phyloP scores from a whole-genome alignment of 1,139 yeast species.

The Magnusiomyces sp. region DNA sequence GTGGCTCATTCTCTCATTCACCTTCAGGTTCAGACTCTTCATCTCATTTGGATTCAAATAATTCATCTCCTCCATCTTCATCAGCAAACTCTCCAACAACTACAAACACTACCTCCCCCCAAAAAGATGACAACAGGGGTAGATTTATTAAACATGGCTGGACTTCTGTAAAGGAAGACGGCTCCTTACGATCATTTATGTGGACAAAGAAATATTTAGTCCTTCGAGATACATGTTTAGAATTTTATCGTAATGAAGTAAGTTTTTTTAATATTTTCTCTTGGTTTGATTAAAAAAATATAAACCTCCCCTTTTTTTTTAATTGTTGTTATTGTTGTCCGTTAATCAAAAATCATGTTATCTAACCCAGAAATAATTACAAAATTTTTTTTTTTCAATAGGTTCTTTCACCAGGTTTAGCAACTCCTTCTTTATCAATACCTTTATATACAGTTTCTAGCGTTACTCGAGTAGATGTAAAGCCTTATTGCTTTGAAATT shows the following conservation, averaged over 20 bases:
- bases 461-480: conserved; percentile 54
- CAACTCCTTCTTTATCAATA: conserved; percentile 39
- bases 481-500: conserved; percentile 71
- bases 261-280: conserved; percentile 11
- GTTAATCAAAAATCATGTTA: background rate
- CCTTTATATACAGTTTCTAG: conserved; percentile 50
- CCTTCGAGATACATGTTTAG: conserved; percentile 64
- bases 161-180: conserved; percentile 90
- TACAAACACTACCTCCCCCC: background rate
- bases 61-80: conserved; percentile 11
- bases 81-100: background rate
- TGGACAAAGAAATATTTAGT: conserved; percentile 88
- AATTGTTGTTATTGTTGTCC: background rate
- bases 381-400: conserved; percentile 3
- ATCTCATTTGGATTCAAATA: conserved; percentile 2
- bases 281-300: background rate
- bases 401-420: conserved; percentile 15
- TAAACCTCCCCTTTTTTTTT: conserved; percentile 1
- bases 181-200: conserved; percentile 60
- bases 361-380: background rate
- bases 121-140: conserved; percentile 13
- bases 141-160: conserved; percentile 49
- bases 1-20: conserved; percentile 1
- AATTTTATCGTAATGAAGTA: conserved; percentile 64
- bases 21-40: conserved; percentile 3